A percentile compares a stretch with the other conserved stretches of the same genome.
Evolutionary conservation across 805 yeast species (phyloP).

Genomic region (Pichia thaimueangensis): DNA sequence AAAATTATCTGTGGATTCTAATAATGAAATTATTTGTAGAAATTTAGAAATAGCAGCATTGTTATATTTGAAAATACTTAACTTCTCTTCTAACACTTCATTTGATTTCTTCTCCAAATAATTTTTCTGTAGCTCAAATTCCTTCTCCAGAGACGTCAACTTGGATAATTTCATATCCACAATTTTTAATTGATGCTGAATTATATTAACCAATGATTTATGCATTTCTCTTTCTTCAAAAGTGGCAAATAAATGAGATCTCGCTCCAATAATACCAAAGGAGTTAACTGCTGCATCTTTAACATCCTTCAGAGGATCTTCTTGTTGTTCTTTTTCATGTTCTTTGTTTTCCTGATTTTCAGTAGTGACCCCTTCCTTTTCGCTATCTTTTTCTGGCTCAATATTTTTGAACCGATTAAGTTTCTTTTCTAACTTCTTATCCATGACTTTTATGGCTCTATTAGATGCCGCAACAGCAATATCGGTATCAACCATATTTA

Average conservation of each 20-base stretch:
- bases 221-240: constrained; percentile 77
- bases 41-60: constrained; percentile 43
- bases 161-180: constrained; percentile 58
- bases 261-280: constrained; percentile 69
- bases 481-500: constrained; percentile 78
- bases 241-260: constrained; percentile 72
- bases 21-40: constrained; percentile 29
- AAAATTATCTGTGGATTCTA: constrained; percentile 13
- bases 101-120: constrained; percentile 56
- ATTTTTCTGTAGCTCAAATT: constrained; percentile 59
- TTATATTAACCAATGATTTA: constrained; percentile 47
- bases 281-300: constrained; percentile 64
- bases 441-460: constrained; percentile 49
- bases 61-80: constrained; percentile 59
- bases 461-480: constrained; percentile 77
- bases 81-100: constrained; percentile 57
- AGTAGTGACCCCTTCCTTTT: too few relatives aligned
- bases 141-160: constrained; percentile 55
- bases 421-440: constrained; percentile 36
- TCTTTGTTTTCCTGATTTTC: too few relatives aligned
- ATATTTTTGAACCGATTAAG: constrained; percentile 27
- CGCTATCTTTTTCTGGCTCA: not conserved
- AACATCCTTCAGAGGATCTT: constrained; percentile 26
- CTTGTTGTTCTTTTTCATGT: constrained; percentile 6
- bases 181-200: constrained; percentile 57